Evolutionary conservation across 805 yeast genomes (phyloP), one percentile per base, ranked within the genome.

Genomic region (Maudiozyma bulderi): DNA sequence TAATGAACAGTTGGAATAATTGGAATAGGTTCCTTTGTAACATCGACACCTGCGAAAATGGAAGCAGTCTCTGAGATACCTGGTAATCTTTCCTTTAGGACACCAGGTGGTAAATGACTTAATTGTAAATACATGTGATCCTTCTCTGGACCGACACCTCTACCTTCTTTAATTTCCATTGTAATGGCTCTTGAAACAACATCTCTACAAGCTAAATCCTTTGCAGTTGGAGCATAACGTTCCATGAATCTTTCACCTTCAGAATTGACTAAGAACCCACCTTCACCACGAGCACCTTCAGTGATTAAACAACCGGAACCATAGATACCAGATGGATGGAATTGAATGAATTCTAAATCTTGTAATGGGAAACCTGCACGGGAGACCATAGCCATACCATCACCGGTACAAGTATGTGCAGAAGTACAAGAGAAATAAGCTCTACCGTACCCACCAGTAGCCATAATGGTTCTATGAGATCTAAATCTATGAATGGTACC

Each of bases 191-290:
- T 82, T 38, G 97, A 89, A 49, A 91, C 99, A 54, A 91, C 98
- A 69, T 91, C 99, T 77, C 99, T 85, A 54, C 95, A 89, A 51
- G 99, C 99, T 70, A 91, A 78, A 74, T 91, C 99, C 77, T 91
- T 93, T 58, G 98, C 98, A 48, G 90, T 85, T 57, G 99, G 99
- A 50, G 99, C 99, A 67, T 91, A 91, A 73, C 99, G 84, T 77
- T 91, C 99, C 99, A 91, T 91, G 72, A 91, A 91, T 72, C 99
- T 84, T 76, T 91, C 99, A 78, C 99, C 99, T 74, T 93, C 95
- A 58, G 89, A 80, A 80, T 91, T 91, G 56, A 91, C 78, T 69
- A 91, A 77, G 80, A 80, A 93, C 56, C 99, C 99, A 81, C 99
- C 99, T 77, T 93, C 99, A 80, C 99, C 99, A 78, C 99, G 86